Base-by-base conservation (phyloP, 495 filamentous ascomycete genomes). In the Penicillium silybi region DNA sequence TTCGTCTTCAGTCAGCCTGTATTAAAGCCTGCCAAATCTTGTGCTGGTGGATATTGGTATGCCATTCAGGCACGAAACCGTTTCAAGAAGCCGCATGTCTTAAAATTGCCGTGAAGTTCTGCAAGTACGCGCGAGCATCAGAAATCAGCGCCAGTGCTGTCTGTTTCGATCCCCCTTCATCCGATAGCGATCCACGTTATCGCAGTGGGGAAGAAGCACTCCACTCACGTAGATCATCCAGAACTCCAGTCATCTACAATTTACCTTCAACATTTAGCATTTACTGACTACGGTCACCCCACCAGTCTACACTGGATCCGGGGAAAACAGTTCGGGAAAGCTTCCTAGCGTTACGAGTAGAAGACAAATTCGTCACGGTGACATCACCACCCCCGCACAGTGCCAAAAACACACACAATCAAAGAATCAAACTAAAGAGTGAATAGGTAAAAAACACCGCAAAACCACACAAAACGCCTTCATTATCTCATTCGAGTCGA, bases 1-100 rank as follows among this genome's bases (percentile, higher is more conserved):
- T 57, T 73, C 65, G 32, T 52, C 1, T 44, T 54, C 54, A 38
- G 55, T 59, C 25, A 50, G 16, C 17, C n/a, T 42, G 44, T 61
- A 61, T 32, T 57, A 51, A 5, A 39, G 0, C 41, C 40, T 61
- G 13, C 50, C 27, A 20, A 20, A 37, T 20, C 23, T 34, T 40
- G 11, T 52, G 15, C n/a, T n/a, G n/a, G n/a, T n/a, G n/a, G n/a
- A n/a, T n/a, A n/a, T n/a, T n/a, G n/a, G n/a, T n/a, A n/a, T n/a
- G n/a, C n/a, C n/a, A n/a, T n/a, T n/a, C n/a, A n/a, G n/a, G n/a
- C n/a, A n/a, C n/a, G n/a, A n/a, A n/a, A n/a, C n/a, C n/a, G n/a
- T n/a, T n/a, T n/a, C n/a, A n/a, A n/a, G n/a, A n/a, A n/a, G n/a
- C n/a, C n/a, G n/a, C n/a, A n/a, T n/a, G n/a, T n/a, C n/a, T n/a